A percentile compares a stretch with the other conserved stretches of the same genome.
These are phyloP conservation scores for Lizanozyma gosingica DNA, from an alignment of 1,139 yeast species.

Conservation along the genomic window DNA sequence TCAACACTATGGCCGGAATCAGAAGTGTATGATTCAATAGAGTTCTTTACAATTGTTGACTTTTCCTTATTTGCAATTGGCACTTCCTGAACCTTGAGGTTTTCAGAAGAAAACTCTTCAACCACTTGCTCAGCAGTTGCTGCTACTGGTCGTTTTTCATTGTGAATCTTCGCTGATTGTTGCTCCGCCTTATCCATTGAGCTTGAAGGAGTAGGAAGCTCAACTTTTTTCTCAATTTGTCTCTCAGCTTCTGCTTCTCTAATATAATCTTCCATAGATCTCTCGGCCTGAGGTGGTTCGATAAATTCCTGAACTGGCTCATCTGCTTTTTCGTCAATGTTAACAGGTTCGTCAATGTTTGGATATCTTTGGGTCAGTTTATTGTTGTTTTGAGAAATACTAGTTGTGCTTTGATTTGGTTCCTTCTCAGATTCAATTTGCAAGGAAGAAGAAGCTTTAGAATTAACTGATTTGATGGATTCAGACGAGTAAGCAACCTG, in stretches of 20 bases:
- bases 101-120: no score
- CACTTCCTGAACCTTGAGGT: no score
- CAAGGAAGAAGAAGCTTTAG: no score
- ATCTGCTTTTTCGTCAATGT: conserved; percentile 1
- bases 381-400: not conserved
- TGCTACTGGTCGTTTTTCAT: no score
- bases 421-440: not conserved
- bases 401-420: not conserved
- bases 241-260: conserved; percentile 1
- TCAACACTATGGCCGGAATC: not conserved
- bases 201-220: no score
- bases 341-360: conserved; percentile 5
- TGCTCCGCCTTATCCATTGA: no score
- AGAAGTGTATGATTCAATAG: not conserved
- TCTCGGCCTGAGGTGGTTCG: not conserved
- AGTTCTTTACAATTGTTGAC: not conserved
- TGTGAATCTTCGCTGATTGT: no score
- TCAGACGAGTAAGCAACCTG: no score
- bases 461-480: no score
- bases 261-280: no score
- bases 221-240: conserved; percentile 1
- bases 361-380: no score
- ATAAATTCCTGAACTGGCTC: conserved; percentile 1
- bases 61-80: not conserved
- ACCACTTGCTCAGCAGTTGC: no score